Base-by-base conservation (phyloP, 805 yeast species). In the Sugiyamaella valdiviana region DNA sequence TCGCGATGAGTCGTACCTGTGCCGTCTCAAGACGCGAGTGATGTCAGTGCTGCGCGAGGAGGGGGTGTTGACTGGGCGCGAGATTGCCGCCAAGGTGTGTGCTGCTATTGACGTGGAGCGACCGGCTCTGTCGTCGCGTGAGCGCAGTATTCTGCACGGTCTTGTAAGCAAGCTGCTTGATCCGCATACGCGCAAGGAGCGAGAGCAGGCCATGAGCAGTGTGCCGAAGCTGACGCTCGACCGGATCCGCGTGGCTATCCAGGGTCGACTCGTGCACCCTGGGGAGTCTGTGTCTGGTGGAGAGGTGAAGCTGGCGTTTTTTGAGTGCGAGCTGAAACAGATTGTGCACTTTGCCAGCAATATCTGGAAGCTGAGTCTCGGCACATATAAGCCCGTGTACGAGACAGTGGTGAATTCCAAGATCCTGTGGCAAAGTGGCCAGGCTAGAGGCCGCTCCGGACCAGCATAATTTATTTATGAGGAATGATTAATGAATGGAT, bases 321-420 rank as follows among this genome's bases (percentile, higher is more conserved):
- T 48, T 44, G 53, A 56, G 16, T 16, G 40, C 16, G 56, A 52
- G 32, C 45, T 55, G 20, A 44, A 36, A 29, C 42, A 41, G 17
- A 55, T 56, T 23, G 47, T 44, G 12, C 49, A 52, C 14, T 41
- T 35, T 19, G 47, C 48, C 6, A 21, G 26, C 2, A 37, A 36
- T 5, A 53, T 56, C 38, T 55, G 58, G 60, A 44, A 49, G 41
- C 36, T 49, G 14, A 47, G 52, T 19, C 40, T 50, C 9, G 51
- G 37, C 1, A 53, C 52, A 4, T 56, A 56, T 36, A 44, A 49
- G 52, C 60, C 58, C 2, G 40, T 56, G 10, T 56, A 55, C 35
- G 53, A 53, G 36, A 38, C 42, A 6, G 21, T 55, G 20, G 15
- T 50, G 3, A 41, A 42, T 20, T 41, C 36, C 36, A 41, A 41